phyloP scores from a whole-genome alignment of 805 yeast genomes.

The Candida incommunis region DNA sequence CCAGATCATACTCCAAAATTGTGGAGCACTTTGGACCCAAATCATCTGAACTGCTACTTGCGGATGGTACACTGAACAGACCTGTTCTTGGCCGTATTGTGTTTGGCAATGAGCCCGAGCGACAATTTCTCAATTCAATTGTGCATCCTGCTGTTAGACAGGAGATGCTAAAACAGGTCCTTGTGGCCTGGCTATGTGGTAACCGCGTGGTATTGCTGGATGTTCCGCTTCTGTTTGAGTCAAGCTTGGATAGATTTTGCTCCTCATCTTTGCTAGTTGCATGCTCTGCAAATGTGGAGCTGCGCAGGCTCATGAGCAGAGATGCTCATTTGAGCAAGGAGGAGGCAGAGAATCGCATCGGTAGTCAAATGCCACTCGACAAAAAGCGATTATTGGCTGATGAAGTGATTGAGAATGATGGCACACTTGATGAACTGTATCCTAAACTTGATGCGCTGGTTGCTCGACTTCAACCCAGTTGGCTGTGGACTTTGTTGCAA shows the following conservation, averaged over 20 bases:
- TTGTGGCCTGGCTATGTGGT: conserved; percentile 43
- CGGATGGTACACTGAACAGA: conserved; percentile 47
- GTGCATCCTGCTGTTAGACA: conserved; percentile 80
- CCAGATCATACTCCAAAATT: conserved; percentile 51
- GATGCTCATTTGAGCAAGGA: conserved; percentile 50
- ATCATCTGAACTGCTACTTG: conserved; percentile 32
- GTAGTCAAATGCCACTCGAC: conserved; percentile 57
- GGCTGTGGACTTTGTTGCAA: conserved; percentile 14
- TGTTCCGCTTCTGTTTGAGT: conserved; percentile 81
- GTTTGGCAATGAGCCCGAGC: conserved; percentile 49
- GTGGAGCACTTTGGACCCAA: conserved; percentile 42
- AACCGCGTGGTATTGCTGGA: conserved; percentile 59
- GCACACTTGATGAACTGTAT: conserved; percentile 29
- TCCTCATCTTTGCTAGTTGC: conserved; percentile 57
- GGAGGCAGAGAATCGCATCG: conserved; percentile 62
- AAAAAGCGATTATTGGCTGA: conserved; percentile 50
- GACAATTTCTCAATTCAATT: conserved; percentile 50
- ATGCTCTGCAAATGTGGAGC: conserved; percentile 43
- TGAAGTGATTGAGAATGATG: conserved; percentile 49
- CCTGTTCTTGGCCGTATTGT: conserved; percentile 65
- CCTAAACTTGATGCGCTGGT: conserved; percentile 30
- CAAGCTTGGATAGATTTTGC: conserved; percentile 55
- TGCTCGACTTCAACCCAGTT: conserved; percentile 24
- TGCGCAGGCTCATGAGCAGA: conserved; percentile 47
- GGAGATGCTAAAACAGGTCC: conserved; percentile 44